Base-by-base conservation (phyloP, 805 yeast genomes). In the Wickerhamomyces bovis region DNA sequence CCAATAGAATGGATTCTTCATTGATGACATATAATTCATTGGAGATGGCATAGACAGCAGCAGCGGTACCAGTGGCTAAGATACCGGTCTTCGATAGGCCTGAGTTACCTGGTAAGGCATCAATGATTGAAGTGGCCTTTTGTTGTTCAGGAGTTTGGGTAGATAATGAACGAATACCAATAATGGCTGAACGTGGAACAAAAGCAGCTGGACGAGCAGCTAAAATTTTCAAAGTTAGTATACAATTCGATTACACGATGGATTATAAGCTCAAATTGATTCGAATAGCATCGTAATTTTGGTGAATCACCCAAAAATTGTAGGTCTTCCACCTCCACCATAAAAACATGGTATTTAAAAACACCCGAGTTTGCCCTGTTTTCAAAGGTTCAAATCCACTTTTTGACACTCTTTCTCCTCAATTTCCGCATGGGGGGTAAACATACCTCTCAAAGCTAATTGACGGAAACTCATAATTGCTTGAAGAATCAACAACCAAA, bases 21-120 rank as follows among this genome's bases (percentile, higher is more conserved):
- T 92, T 95, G 64, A 94, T 77, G 58, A 94, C 87, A 72, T 90
- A 84, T 58, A 94, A 77, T 71, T 89, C 95, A 72, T 88, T 89
- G 62, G 97, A 85, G 66, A 94, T 83, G 56, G 96, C 97, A 73
- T 89, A 94, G 58, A 92, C 69, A 51, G 95, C 83, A 48, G 96
- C 98, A 53, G 97, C 97, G 51, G 96, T 81, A 52, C 92, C 80
- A 45, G 99, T 90, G 62, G 97, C 97, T 63, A 94, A 76, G 64
- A 90, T 78, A 65, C 97, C 97, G 53, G 97, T 89, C 81, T 94
- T 94, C 57, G 97, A 80, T 58, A 92, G 69, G 59, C 80, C 75
- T 63, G 81, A 80, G 81, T 80, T 84, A 68, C 97, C 97, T 69
- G 99, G 99, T 58, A 94, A 73, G 53, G 97, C 88, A 64, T 86